Percentiles rank a stretch among this genome's conserved stretches.
Conservation (phyloP, 2,329 filamentous ascomycete species). For the Fusarium annulatum region DNA sequence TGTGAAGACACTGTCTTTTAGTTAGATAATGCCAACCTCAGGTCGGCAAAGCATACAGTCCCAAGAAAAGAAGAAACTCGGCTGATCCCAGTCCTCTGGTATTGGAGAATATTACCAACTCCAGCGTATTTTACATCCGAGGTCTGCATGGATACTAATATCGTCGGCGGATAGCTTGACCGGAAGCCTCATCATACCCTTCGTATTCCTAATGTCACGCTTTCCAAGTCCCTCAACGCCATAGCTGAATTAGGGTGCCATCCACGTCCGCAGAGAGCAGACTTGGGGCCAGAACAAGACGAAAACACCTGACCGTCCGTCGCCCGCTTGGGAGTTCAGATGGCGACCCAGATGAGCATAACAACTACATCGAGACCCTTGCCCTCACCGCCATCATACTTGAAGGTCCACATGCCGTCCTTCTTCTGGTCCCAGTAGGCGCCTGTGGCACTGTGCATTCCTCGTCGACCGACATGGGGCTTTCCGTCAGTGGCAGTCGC, state of each 20-base stretch:
- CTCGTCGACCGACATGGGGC: conserved; percentile 83
- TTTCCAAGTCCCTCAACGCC: conserved; percentile 46
- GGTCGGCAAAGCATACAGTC: neutral
- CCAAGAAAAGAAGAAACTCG: conserved; percentile 8
- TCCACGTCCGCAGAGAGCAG: conserved; percentile 29
- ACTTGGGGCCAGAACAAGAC: conserved; percentile 14
- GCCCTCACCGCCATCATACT: conserved; percentile 76
- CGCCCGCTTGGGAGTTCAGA: conserved; percentile 54
- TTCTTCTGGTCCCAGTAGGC: conserved; percentile 93
- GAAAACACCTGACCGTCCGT: conserved; percentile 10
- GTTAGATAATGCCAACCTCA: neutral
- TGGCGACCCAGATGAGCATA: conserved; percentile 81
- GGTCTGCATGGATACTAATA: conserved; percentile 40
- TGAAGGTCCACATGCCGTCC: conserved; percentile 90
- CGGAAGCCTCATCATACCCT: conserved; percentile 40
- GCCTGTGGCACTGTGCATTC: conserved; percentile 88
- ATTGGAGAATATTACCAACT: conserved; percentile 32
- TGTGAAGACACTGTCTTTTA: neutral
- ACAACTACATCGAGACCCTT: conserved; percentile 77
- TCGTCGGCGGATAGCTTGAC: conserved; percentile 36
- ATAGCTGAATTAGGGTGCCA: conserved; percentile 42
- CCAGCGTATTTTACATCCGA: conserved; percentile 45
- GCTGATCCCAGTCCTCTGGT: conserved; percentile 24
- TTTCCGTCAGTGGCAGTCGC: conserved; percentile 70
- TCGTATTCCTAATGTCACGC: conserved; percentile 43